Conservation (phyloP, 2,329 filamentous ascomycete species). For the Fonsecaea nubica region DNA sequence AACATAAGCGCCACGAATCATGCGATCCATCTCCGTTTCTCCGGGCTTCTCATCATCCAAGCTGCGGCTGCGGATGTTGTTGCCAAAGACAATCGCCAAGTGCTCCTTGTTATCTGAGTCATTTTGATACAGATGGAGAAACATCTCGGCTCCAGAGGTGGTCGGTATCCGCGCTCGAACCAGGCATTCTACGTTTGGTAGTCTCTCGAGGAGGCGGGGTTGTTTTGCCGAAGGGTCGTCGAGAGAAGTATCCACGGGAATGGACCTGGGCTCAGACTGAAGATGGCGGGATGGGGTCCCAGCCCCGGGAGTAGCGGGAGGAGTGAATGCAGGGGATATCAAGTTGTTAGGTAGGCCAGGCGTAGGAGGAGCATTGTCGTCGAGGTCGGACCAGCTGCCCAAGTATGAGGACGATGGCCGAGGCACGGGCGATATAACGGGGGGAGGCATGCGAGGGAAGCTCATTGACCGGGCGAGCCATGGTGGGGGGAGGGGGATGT, state of each 20-base stretch:
- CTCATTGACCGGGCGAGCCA: conserved; percentile 43
- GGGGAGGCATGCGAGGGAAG: conserved; percentile 63
- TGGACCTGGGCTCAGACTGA: conserved; percentile 49
- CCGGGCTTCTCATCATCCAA: conserved; percentile 55
- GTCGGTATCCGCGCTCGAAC: conserved; percentile 95
- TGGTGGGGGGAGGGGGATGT: conserved; percentile 6
- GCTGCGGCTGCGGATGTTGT: conserved; percentile 75
- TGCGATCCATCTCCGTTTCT: conserved; percentile 66
- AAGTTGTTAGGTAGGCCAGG: conserved; percentile 60
- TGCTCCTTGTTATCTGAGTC: conserved; percentile 94
- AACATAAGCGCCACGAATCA: conserved; percentile 92
- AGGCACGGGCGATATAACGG: conserved; percentile 53
- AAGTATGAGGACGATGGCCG: conserved; percentile 40
- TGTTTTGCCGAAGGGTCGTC: conserved; percentile 56
- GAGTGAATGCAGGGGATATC: conserved; percentile 60
- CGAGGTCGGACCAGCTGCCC: conserved; percentile 40
- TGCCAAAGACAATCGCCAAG: conserved; percentile 94
- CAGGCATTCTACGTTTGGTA: conserved; percentile 89
- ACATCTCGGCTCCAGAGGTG: conserved; percentile 92
- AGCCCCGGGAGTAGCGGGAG: conserved; percentile 48
- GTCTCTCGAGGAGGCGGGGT: conserved; percentile 73
- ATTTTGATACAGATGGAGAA: conserved; percentile 92
- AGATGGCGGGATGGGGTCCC: conserved; percentile 44
- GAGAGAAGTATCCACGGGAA: conserved; percentile 50
- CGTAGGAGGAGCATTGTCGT: conserved; percentile 44